Base-by-base conservation (phyloP, 2,329 filamentous ascomycete genomes). In the Coleophoma cylindrospora region DNA sequence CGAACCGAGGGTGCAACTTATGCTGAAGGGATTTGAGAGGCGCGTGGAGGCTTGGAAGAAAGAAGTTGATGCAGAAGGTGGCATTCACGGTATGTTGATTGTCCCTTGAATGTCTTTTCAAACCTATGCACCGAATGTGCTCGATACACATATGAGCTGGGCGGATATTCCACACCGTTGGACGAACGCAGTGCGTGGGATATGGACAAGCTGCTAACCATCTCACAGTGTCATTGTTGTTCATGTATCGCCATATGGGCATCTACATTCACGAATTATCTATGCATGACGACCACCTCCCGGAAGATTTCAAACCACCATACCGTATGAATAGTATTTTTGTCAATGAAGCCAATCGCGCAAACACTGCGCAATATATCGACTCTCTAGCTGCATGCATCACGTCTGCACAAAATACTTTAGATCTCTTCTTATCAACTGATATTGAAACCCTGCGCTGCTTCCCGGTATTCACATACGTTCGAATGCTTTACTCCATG, bases 261-360 rank as follows among this genome's bases (percentile, higher is more conserved):
- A 66, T 82, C 3, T 81, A 75, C 57, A 70, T 81, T 43, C 76
- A 83, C 56, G 80, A 83, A 60, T 70, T 80, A 38, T 73, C 73
- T 6, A 74, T 83, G 63, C 66, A 81, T 53, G 67, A 77, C 13
- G 76, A 81, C 48, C 74, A 78, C 55, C 71, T 70, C 33, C 68
- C 71, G 2, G 72, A 77, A 32, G 73, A 77, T 54, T 78, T 79
- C 34, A 46, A 47, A 33, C 56, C 60, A 3, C 59, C 61, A 9
- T 61, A 54, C 36, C 47, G 27, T 17, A 15, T 57, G 9, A 54
- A 61, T n/a, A 61, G 58, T 19, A 54, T 63, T 15, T 45, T 63
- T 5, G 54, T 52, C 4, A 50, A 57, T 15, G 50, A 56, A 22
- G 12, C 13, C 34, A 47, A 40, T 14, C 47, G 57, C 9, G 48